These are phyloP conservation scores for Coprinellus micaceus DNA, from an alignment of 768 basidiomycete genomes.

Conservation along the genomic window DNA sequence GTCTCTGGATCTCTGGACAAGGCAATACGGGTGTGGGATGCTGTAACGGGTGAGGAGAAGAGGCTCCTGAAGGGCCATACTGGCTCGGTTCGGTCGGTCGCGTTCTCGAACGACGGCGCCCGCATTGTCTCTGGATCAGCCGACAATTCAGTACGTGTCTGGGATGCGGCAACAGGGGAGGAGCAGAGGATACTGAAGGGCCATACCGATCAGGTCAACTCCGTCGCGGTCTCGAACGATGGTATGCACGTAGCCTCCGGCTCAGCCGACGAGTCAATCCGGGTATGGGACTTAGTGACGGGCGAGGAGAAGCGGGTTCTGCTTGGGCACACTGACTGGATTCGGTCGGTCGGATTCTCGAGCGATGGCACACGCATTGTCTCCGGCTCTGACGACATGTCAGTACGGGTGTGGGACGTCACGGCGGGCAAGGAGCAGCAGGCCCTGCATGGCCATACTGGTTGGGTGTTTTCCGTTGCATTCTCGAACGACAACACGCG, in stretches of 20 bases:
- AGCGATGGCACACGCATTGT: constrained; percentile 14
- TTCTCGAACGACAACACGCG: constrained; percentile 18
- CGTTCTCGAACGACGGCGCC: neutral
- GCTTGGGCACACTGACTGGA: constrained; percentile 9
- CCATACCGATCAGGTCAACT: constrained; percentile 5
- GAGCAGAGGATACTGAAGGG: constrained; percentile 1
- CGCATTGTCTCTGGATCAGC: constrained; percentile 27
- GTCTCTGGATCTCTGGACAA: too few relatives aligned
- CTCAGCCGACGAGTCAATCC: neutral
- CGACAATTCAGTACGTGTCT: constrained; percentile 17
- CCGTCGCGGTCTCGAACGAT: neutral
- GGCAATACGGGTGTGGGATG: constrained; percentile 7
- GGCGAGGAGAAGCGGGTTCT: neutral
- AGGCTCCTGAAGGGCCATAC: neutral
- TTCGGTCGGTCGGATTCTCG: constrained; percentile 18
- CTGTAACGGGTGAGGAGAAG: neutral
- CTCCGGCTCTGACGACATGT: constrained; percentile 11
- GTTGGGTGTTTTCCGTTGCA: constrained; percentile 13
- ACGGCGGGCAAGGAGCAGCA: neutral
- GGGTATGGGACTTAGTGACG: constrained; percentile 2
- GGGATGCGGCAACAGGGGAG: constrained; percentile 12
- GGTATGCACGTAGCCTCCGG: neutral
- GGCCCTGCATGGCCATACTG: constrained; percentile 3
- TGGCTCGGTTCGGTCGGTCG: neutral
- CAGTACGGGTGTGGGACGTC: constrained; percentile 2